Conservation (phyloP, 1,284 basidiomycete genomes). For the Cryptococcus deneoformans region DNA sequence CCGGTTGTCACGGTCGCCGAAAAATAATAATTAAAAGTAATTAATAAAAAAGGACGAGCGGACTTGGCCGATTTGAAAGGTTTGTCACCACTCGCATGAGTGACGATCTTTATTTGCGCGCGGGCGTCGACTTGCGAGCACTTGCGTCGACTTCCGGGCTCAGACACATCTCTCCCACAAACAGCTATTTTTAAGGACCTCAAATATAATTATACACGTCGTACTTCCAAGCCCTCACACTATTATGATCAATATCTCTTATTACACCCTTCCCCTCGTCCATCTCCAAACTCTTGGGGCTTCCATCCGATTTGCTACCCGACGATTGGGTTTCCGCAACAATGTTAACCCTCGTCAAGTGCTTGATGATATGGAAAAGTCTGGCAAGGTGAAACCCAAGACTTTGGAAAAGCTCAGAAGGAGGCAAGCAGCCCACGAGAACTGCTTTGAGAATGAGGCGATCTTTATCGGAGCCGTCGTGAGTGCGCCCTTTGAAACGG, state of each 20-base stretch:
- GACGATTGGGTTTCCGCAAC: slow-evolving; percentile 22
- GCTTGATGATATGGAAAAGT: slow-evolving; percentile 27
- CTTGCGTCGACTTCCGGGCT: too few relatives aligned
- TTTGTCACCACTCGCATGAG: too few relatives aligned
- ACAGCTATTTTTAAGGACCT: too few relatives aligned
- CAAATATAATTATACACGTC: too few relatives aligned
- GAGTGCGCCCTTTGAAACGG: slow-evolving; percentile 9
- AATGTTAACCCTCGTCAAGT: slow-evolving; percentile 32
- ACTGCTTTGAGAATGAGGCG: slow-evolving; percentile 31
- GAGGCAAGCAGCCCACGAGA: slow-evolving; percentile 33
- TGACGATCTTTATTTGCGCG: too few relatives aligned
- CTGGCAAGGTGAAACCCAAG: slow-evolving; percentile 25
- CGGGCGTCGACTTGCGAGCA: too few relatives aligned
- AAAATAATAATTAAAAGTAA: too few relatives aligned
- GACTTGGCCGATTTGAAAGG: too few relatives aligned
- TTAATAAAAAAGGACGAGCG: too few relatives aligned
- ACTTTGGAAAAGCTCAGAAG: slow-evolving; percentile 28
- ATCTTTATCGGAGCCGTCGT: slow-evolving; percentile 31
- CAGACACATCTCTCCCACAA: too few relatives aligned
- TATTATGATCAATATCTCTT: slow-evolving; percentile 30
- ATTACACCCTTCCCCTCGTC: slow-evolving; percentile 31
- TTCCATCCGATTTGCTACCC: slow-evolving; percentile 19
- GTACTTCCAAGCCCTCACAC: background rate
- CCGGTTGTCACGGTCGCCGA: too few relatives aligned
- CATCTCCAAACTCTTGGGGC: slow-evolving; percentile 29